Base-by-base conservation (phyloP, 2,329 filamentous ascomycete species). In the Aspergillus oerlinghausenensis region DNA sequence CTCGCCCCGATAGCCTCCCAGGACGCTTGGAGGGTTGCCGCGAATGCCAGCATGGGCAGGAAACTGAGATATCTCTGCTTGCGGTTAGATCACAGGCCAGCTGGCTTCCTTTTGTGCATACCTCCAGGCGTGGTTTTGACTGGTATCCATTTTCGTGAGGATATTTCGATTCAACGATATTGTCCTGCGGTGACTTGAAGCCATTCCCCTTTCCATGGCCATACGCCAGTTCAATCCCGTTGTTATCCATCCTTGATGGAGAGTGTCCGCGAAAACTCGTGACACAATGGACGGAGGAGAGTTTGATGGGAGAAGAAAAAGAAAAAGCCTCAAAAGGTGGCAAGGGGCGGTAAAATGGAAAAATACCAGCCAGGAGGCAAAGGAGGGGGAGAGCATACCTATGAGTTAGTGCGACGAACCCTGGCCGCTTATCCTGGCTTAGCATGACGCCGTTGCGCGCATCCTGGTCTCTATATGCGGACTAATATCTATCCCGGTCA, bases 1-100 rank as follows among this genome's bases (percentile, higher is more conserved):
- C 57, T 61, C 3, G 42, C 56, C 11, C 54, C 57, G 8, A 61
- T 28, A 19, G 54, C 63, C 61, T 73, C 70, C 71, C 71, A 73
- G 28, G 70, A 71, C 28, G 67, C 67, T 55, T 71, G 69, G 26
- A 70, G 60, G 6, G 70, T 68, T 40, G 65, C 65, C 14, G 69
- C 70, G 29, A 73, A 70, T 8, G 69, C 69, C 26, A 71, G 57
- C 19, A 68, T 70, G 8, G 70, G 69, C 48, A 73, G 56, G 21
- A 70, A 67, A 3, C 63, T 60, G 51, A 70, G 70, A 42, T 67
- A 60, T 48, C 57, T 45, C 59, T 54, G 17, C 2, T 19, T 19
- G 8, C 11, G 9, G 10, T 40, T 45, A n/a, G 10, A 8, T 29
- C 3, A 3, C 28, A 11, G 9, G 28, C 38, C 17, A n/a, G 0